Percentiles rank a stretch among this genome's conserved stretches.
Conservation (phyloP, 2,329 filamentous ascomycete genomes). For the Alternaria burnsii region DNA sequence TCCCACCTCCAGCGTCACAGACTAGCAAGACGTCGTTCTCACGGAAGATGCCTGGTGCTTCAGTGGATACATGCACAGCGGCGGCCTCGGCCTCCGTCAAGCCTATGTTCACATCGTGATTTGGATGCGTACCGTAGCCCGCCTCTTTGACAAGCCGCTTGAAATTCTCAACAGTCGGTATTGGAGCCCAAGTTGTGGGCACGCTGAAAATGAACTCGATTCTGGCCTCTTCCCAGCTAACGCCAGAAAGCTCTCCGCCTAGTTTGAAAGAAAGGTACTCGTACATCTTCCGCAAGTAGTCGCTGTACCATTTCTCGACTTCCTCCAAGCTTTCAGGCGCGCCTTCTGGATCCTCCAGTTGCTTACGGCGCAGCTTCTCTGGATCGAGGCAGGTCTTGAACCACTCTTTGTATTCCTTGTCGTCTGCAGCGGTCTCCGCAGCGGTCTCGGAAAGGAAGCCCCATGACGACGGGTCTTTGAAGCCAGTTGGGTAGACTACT, state of each 20-base stretch:
- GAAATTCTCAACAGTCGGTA: slow-evolving; percentile 62
- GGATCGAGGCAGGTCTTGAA: slow-evolving; percentile 66
- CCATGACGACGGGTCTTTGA: slow-evolving; percentile 57
- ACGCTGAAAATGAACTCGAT: slow-evolving; percentile 66
- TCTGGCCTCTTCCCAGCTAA: slow-evolving; percentile 50
- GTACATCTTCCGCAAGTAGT: slow-evolving; percentile 62
- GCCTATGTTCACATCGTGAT: slow-evolving; percentile 55
- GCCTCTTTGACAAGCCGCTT: slow-evolving; percentile 58
- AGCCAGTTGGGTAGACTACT: slow-evolving; percentile 57
- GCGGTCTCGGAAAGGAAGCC: slow-evolving; percentile 60
- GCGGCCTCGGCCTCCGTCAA: slow-evolving; percentile 65
- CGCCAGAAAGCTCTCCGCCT: slow-evolving; percentile 48
- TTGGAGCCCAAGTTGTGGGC: slow-evolving; percentile 64
- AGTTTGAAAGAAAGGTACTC: slow-evolving; percentile 55
- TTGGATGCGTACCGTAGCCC: slow-evolving; percentile 57
- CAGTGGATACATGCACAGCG: slow-evolving; percentile 58
- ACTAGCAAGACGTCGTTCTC: slow-evolving; percentile 58
- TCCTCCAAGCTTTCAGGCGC: slow-evolving; percentile 54
- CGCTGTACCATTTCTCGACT: slow-evolving; percentile 59
- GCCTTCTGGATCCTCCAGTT: slow-evolving; percentile 55
- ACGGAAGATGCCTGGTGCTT: slow-evolving; percentile 47
- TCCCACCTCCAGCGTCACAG: slow-evolving; percentile 62
- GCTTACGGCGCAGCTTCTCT: slow-evolving; percentile 55
- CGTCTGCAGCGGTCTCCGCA: slow-evolving; percentile 51
- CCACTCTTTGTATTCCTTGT: slow-evolving; percentile 59